These are phyloP conservation scores for Aspergillus melleus DNA, from an alignment of 2,329 filamentous ascomycete species.

Conservation along the genomic window DNA sequence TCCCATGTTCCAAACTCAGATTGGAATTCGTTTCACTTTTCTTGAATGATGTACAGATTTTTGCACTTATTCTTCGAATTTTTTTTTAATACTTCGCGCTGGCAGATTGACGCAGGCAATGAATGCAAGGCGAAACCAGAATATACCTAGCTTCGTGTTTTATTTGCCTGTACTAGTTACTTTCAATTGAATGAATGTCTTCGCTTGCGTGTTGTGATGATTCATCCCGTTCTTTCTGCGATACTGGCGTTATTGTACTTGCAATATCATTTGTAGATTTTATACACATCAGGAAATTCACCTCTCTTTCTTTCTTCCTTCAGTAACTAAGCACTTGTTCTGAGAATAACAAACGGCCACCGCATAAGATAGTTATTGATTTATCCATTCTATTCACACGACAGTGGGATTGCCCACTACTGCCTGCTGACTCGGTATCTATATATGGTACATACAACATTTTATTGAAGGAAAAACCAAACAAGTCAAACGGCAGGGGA, in stretches of 20 bases:
- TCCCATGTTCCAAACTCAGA: constrained; percentile 5
- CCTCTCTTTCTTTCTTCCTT: too few relatives aligned
- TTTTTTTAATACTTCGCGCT: constrained; percentile 13
- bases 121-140: neutral
- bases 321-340: too few relatives aligned
- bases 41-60: constrained; percentile 29
- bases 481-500: neutral
- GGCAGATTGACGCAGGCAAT: constrained; percentile 2
- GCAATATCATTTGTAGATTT: neutral
- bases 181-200: constrained; percentile 15
- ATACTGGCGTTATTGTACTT: neutral
- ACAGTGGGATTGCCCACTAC: neutral
- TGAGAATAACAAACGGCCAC: too few relatives aligned
- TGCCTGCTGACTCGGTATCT: neutral
- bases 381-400: neutral
- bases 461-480: neutral
- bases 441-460: neutral
- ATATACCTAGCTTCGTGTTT: constrained; percentile 2
- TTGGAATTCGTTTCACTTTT: constrained; percentile 16
- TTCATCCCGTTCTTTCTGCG: neutral
- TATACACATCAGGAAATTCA: too few relatives aligned
- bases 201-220: constrained; percentile 6
- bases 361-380: too few relatives aligned
- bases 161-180: constrained; percentile 3
- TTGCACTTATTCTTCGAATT: constrained; percentile 5